These are phyloP conservation scores for Zymoseptoria tritici DNA, from an alignment of 2,329 filamentous ascomycete genomes.

Conservation along the genomic window DNA sequence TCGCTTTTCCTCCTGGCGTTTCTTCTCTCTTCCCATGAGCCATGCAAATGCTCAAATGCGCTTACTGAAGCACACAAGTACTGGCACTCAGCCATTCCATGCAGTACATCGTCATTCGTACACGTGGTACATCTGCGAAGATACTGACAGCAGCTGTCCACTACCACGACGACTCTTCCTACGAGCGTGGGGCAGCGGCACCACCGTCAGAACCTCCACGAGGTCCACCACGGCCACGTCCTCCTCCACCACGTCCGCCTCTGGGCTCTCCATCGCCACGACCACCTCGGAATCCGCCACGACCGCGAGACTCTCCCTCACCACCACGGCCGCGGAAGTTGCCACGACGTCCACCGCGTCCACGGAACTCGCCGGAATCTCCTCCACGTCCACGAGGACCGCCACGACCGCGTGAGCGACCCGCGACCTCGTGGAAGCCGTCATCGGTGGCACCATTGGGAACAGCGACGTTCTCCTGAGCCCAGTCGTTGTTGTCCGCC, in stretches of 20 bases:
- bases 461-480: slow-evolving; percentile 9
- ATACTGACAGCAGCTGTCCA: neutral
- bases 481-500: slow-evolving; percentile 12
- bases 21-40: neutral
- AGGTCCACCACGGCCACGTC: slow-evolving; percentile 7
- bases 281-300: slow-evolving; percentile 38
- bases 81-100: neutral
- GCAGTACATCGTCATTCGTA: neutral
- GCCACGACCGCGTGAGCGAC: slow-evolving; percentile 19
- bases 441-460: slow-evolving; percentile 43
- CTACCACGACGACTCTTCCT: slow-evolving; percentile 9
- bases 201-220: slow-evolving; percentile 16
- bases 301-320: slow-evolving; percentile 28
- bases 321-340: slow-evolving; percentile 26
- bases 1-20: neutral
- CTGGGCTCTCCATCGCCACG: slow-evolving; percentile 23
- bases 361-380: slow-evolving; percentile 33
- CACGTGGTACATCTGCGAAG: neutral
- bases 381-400: slow-evolving; percentile 28
- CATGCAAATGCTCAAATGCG: neutral
- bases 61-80: neutral
- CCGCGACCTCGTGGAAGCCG: slow-evolving; percentile 62
- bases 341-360: slow-evolving; percentile 19
- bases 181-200: slow-evolving; percentile 11
- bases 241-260: slow-evolving; percentile 13